Evolutionary conservation across 306 rosid genomes (phyloP), one percentile per base, ranked within the genome.

Genomic region (Rosa lucieae): DNA sequence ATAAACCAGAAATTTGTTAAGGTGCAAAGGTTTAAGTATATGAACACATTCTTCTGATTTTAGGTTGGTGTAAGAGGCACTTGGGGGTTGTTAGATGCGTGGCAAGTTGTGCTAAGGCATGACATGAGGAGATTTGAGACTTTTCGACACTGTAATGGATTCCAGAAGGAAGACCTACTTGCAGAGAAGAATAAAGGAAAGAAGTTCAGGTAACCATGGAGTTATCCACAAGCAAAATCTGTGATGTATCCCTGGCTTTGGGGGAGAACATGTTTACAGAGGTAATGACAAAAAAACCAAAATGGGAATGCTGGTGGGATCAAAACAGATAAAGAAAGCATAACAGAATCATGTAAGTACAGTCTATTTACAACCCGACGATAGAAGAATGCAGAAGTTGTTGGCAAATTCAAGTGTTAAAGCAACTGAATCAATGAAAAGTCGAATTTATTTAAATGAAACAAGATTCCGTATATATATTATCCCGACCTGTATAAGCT

Each of bases 401-500:
- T 8, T 18, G 35, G 48, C 2, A 37, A 14, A 26, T 61, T 61
- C 70, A 77, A 47, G 67, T 51, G 40, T 79, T 67, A 58, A 17
- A 77, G 72, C 39, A 78, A 81, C 66, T 65, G 77, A 73, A 78
- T 55, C 35, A 82, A 79, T 46, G 73, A 37, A 72, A 78, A 35
- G 82, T 44, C 37, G 18, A 26, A 77, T 78, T n/a, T 67, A 80
- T 18, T 18, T 43, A 44, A 70, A 72, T 12, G 74, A 80, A 73
- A 59, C 70, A 77, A 81, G 78, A 76, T 83, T 86, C 79, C 46
- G 79, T 75, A 83, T 82, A 81, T 78, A 79, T 78, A 66, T 70
- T 80, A 76, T 87, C 77, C 83, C 78, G 86, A 83, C 72, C 62
- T 42, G 84, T 84, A 66, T 82, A 75, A 80, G 87, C 90, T 80